A percentile compares a stretch with the other conserved stretches of the same genome.
Evolutionary conservation across 202 grass and related monocot genomes (phyloP).

Genomic region (Tripidium arundinaceum): DNA sequence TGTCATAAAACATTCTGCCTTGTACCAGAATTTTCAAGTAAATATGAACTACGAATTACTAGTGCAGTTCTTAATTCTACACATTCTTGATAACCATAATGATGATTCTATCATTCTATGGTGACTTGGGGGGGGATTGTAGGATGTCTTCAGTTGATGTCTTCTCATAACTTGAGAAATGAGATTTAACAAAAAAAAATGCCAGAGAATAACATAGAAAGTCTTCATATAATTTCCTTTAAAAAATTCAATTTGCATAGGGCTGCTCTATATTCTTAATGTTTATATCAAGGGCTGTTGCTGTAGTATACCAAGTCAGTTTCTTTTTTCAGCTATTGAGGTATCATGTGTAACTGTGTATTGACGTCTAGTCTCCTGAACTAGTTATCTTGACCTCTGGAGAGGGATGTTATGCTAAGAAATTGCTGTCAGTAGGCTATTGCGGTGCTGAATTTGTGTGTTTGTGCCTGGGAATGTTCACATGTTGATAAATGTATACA

Average conservation of each 20-base stretch:
- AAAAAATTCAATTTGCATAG: neutral
- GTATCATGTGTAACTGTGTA: neutral
- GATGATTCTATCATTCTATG: neutral
- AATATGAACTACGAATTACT: neutral
- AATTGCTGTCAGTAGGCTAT: neutral
- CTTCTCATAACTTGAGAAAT: neutral
- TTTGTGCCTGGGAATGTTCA: neutral
- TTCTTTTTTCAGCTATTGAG: neutral
- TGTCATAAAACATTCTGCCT: neutral
- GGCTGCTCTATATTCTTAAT: neutral
- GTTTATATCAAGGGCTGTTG: neutral
- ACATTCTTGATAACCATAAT: neutral
- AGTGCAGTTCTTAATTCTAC: neutral
- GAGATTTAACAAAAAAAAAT: neutral
- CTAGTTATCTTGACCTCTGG: neutral
- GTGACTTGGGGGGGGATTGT: neutral
- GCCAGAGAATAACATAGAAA: neutral
- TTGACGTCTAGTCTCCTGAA: neutral
- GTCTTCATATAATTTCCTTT: neutral
- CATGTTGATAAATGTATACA: neutral
- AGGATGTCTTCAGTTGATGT: neutral
- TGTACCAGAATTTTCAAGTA: neutral
- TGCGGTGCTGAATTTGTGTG: neutral
- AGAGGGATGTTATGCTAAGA: neutral
- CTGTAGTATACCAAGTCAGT: neutral